These are phyloP conservation scores for Ottelia alismoides DNA, from an alignment of 106 monocot genomes.

Conservation along the genomic window DNA sequence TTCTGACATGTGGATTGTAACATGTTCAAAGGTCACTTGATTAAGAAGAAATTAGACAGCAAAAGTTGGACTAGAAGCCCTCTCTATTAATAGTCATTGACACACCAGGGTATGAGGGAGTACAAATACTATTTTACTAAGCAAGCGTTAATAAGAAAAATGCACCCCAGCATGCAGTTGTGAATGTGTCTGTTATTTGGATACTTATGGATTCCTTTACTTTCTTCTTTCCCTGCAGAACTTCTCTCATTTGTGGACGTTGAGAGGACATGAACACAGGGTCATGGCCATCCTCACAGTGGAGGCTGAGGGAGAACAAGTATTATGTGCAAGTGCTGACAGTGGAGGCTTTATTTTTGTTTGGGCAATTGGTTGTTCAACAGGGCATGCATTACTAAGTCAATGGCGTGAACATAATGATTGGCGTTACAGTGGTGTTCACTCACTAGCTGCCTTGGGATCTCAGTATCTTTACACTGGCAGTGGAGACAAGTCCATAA, in stretches of 20 bases:
- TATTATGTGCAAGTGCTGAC: conserved; percentile 84
- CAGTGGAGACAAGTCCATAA: conserved; percentile 88
- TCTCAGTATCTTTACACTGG: conserved; percentile 69
- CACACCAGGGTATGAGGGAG: no score
- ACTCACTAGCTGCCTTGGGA: conserved; percentile 59
- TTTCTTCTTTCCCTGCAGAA: no score
- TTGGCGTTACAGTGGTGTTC: conserved; percentile 86
- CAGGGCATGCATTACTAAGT: conserved; percentile 30
- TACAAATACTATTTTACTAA: no score
- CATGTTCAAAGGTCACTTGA: no score
- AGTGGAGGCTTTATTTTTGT: conserved; percentile 64
- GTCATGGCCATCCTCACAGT: conserved; percentile 53
- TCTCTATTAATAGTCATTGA: no score
- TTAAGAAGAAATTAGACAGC: no score
- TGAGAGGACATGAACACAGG: conserved; percentile 72
- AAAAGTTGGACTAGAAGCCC: no score
- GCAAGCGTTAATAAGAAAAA: no score
- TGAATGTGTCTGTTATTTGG: no score
- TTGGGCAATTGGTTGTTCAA: conserved; percentile 41
- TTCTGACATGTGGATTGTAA: no score
- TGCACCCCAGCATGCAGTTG: no score
- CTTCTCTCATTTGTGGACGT: conserved; percentile 56
- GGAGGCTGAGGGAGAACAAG: conserved; percentile 22
- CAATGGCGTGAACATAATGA: conserved; percentile 88
- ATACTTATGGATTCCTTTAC: no score